These are phyloP conservation scores for Schoenoplectus tabernaemontani DNA, from an alignment of 202 grass and related monocot species.

Conservation along the genomic window DNA sequence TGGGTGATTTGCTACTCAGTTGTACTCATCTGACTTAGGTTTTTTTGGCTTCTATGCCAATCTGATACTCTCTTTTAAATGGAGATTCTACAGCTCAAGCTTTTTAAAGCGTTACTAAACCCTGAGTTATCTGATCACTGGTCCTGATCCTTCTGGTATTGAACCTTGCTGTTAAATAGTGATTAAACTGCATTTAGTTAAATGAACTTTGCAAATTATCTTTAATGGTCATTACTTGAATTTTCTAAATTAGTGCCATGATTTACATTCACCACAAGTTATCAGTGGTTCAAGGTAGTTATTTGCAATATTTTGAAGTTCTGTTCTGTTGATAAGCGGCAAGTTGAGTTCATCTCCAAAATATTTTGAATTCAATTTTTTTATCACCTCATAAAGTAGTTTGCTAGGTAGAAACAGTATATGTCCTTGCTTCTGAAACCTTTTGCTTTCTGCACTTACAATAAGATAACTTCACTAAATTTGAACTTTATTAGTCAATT, in stretches of 20 bases:
- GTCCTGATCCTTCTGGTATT: background rate
- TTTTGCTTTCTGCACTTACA: too few species aligned
- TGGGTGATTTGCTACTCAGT: background rate
- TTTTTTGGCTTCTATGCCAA: background rate
- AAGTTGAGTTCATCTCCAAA: background rate
- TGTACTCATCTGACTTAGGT: background rate
- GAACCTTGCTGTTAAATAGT: background rate
- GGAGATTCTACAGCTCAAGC: background rate
- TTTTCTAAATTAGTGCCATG: background rate
- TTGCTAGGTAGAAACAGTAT: too few species aligned
- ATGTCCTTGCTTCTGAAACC: background rate
- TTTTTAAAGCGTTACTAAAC: background rate
- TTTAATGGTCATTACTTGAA: background rate
- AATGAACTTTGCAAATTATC: background rate
- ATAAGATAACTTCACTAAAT: too few species aligned
- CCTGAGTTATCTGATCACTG: background rate
- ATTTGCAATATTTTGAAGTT: conserved; percentile 4
- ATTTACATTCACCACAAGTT: background rate
- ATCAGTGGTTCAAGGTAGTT: background rate
- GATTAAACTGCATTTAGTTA: background rate
- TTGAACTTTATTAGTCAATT: background rate
- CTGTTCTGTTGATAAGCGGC: background rate
- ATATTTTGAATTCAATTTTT: background rate
- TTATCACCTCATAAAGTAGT: background rate
- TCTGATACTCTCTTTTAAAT: background rate